Conservation (phyloP, 2,329 filamentous ascomycete genomes). For the Scytalidium sp. region DNA sequence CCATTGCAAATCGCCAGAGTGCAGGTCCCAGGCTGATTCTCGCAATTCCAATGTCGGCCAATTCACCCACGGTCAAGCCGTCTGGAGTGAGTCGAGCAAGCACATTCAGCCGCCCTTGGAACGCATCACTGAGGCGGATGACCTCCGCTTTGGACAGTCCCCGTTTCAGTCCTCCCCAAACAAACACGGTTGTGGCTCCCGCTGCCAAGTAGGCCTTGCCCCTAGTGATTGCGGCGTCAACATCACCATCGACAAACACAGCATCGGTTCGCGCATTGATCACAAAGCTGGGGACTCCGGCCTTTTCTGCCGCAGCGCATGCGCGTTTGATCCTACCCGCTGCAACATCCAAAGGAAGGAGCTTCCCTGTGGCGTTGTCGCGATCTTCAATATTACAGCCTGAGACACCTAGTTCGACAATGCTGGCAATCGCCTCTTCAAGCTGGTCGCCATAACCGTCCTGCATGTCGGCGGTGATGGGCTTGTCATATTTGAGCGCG, state of each 20-base stretch:
- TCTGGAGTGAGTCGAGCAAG: conserved; percentile 35
- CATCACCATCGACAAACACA: conserved; percentile 33
- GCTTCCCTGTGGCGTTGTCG: conserved; percentile 23
- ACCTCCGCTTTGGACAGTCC: conserved; percentile 44
- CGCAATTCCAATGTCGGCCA: conserved; percentile 48
- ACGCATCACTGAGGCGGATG: conserved; percentile 40
- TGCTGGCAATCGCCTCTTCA: conserved; percentile 38
- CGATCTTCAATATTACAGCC: conserved; percentile 60
- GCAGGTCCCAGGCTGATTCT: conserved; percentile 53
- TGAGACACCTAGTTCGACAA: conserved; percentile 49
- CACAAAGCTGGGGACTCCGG: conserved; percentile 52
- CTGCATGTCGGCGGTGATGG: conserved; percentile 56
- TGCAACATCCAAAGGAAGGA: conserved; percentile 41
- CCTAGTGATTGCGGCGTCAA: conserved; percentile 43
- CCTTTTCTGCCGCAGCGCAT: conserved; percentile 38
- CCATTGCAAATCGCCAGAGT: conserved; percentile 38
- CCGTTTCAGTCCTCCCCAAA: conserved; percentile 48
- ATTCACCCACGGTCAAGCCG: conserved; percentile 39
- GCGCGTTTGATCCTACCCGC: conserved; percentile 42
- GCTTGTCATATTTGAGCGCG: conserved; percentile 37
- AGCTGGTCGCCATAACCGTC: conserved; percentile 54
- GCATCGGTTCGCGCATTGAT: conserved; percentile 58
- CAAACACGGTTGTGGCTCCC: conserved; percentile 57
- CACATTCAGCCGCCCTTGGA: conserved; percentile 49
- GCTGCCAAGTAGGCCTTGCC: conserved; percentile 55